Evolutionary conservation across 1,284 basidiomycete genomes (phyloP), one percentile per base, ranked within the genome.

Genomic region (Fomitiporia mediterranea): DNA sequence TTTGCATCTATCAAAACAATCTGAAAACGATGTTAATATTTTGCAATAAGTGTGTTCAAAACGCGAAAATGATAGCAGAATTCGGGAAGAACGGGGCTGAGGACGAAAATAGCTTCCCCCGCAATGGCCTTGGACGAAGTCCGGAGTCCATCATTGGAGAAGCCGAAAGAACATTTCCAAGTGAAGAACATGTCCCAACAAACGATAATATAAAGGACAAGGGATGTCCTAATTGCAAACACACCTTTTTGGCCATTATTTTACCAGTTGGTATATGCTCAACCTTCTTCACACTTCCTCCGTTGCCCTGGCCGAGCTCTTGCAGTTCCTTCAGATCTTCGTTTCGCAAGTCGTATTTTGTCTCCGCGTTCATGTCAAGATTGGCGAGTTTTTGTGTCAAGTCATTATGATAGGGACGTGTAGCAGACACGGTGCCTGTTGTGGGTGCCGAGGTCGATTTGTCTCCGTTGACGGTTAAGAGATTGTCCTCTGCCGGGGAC

Each of bases 1-100:
- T 98, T 98, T 17, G 96, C 96, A 69, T 99, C 96, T 68, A 99
- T 98, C 61, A 98, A 83, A 27, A 99, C 94, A 66, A 97, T 93
- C 94, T 98, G 51, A 43, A 44, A 15, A 11, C 42, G 30, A 35
- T 11, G 27, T n/a, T n/a, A n/a, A n/a, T n/a, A n/a, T n/a, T n/a
- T n/a, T n/a, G n/a, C n/a, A n/a, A n/a, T n/a, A n/a, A n/a, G n/a
- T n/a, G n/a, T n/a, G n/a, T n/a, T n/a, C n/a, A n/a, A n/a, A n/a
- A n/a, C n/a, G n/a, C n/a, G n/a, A 43, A 11, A 43, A 43, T 19
- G 11, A 43, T 21, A 23, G 8, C n/a, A 30, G 13, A 17, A 46
- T 25, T 30, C 25, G 23, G 17, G 3, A 15, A 13, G 13, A 13
- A 30, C 47, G 3, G 23, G 11, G 15, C 17, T n/a, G 48, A 28